These are phyloP conservation scores for Populus hybrid DNA, from an alignment of 441 rosid genomes.

Conservation along the genomic window DNA sequence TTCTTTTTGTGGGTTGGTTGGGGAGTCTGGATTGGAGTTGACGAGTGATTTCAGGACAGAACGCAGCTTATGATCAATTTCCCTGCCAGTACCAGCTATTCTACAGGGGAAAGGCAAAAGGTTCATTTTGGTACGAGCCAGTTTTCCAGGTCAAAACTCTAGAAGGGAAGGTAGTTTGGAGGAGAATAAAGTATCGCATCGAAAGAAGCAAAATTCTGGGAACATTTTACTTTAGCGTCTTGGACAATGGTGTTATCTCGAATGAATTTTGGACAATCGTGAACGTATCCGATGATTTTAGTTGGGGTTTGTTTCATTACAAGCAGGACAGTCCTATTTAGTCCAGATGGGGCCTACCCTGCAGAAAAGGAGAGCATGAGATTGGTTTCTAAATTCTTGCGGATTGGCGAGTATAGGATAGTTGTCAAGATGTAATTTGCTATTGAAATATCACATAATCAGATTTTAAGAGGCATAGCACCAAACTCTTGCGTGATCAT, in stretches of 20 bases:
- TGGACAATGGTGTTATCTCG: conserved; percentile 91
- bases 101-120: conserved; percentile 89
- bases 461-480: neutral
- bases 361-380: conserved; percentile 41
- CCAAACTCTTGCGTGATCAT: neutral
- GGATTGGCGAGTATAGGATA: neutral
- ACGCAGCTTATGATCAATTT: conserved; percentile 93
- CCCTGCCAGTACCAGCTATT: conserved; percentile 92
- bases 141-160: conserved; percentile 74
- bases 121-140: conserved; percentile 91
- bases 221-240: conserved; percentile 72
- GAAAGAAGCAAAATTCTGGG: conserved; percentile 67
- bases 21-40: conserved; percentile 82
- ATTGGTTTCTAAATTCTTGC: conserved; percentile 19
- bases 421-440: neutral
- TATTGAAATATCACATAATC: neutral
- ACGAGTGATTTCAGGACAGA: conserved; percentile 89
- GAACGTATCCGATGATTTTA: conserved; percentile 71
- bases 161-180: conserved; percentile 72
- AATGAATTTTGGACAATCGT: conserved; percentile 89
- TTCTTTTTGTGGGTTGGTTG: conserved; percentile 88
- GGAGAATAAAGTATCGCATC: conserved; percentile 81
- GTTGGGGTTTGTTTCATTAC: conserved; percentile 92
- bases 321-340: conserved; percentile 84
- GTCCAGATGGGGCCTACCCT: conserved; percentile 73